Evolutionary conservation across 345 rosid species (phyloP).

Genomic region (Camelina sativa): DNA sequence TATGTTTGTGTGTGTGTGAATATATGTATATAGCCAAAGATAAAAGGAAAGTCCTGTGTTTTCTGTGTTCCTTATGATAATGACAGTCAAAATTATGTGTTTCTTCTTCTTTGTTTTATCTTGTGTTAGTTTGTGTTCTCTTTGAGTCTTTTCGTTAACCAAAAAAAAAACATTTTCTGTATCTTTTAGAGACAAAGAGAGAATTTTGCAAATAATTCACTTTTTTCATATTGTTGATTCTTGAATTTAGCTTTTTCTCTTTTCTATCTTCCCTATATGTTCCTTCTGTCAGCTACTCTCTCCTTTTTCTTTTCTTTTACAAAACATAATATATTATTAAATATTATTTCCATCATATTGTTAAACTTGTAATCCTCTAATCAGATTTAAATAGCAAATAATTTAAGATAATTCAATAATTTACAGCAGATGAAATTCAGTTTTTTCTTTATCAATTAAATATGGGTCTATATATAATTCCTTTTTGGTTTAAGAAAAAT

Average conservation of each 20-base stretch:
- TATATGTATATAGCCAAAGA: slow-evolving; percentile 37
- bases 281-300: slow-evolving; percentile 45
- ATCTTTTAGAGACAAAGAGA: slow-evolving; percentile 30
- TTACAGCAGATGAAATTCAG: background rate
- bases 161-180: background rate
- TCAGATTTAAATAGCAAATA: background rate
- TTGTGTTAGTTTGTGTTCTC: slow-evolving; percentile 31
- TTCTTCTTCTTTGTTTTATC: slow-evolving; percentile 35
- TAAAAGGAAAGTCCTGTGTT: slow-evolving; percentile 37
- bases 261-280: slow-evolving; percentile 43
- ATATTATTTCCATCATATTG: background rate
- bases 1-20: slow-evolving; percentile 31
- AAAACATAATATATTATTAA: background rate
- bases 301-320: slow-evolving; percentile 9
- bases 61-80: slow-evolving; percentile 43
- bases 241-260: slow-evolving; percentile 27
- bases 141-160: background rate
- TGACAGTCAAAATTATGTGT: slow-evolving; percentile 44
- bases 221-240: slow-evolving; percentile 14
- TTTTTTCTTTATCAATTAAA: background rate
- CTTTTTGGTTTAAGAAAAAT: background rate
- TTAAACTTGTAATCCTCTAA: background rate
- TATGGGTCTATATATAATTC: background rate
- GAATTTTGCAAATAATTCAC: slow-evolving; percentile 13
- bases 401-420: background rate